phyloP scores from a whole-genome alignment of 352 stramenopile genomes.

The Pythium oligandrum region DNA sequence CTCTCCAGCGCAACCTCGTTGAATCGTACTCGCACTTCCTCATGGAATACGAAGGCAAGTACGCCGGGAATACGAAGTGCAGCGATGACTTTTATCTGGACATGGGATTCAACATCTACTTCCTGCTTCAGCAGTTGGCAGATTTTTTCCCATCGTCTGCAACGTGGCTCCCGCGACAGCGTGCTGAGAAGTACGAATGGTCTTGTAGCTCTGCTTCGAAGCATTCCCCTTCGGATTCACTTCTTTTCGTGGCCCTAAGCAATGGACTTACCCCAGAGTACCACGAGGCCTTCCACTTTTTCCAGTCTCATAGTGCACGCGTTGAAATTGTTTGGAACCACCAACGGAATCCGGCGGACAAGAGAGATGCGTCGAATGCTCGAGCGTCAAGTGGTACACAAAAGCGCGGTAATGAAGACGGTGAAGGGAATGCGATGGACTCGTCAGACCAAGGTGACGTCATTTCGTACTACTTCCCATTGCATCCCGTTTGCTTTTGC shows the following conservation, averaged over 20 bases:
- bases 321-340: slow-evolving; percentile 71
- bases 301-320: slow-evolving; percentile 54
- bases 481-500: slow-evolving; percentile 74
- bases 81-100: slow-evolving; percentile 59
- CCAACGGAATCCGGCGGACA: slow-evolving; percentile 7
- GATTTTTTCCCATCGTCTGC: slow-evolving; percentile 32
- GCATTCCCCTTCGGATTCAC: too few relatives aligned
- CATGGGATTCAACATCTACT: slow-evolving; percentile 80
- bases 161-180: slow-evolving; percentile 31
- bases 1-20: slow-evolving; percentile 54
- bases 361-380: background rate
- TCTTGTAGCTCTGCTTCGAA: too few relatives aligned
- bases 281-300: slow-evolving; percentile 50
- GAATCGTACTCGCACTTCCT: slow-evolving; percentile 55
- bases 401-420: background rate
- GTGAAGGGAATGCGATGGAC: background rate
- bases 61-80: slow-evolving; percentile 54
- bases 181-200: background rate
- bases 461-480: slow-evolving; percentile 67
- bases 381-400: background rate
- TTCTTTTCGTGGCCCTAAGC: background rate
- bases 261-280: slow-evolving; percentile 24
- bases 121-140: slow-evolving; percentile 61
- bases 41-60: slow-evolving; percentile 26
- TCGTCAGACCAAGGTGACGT: slow-evolving; percentile 8